Percentiles rank a stretch among this genome's conserved stretches.
phyloP scores from a whole-genome alignment of 2,329 filamentous ascomycete species.

The Apiospora marii region DNA sequence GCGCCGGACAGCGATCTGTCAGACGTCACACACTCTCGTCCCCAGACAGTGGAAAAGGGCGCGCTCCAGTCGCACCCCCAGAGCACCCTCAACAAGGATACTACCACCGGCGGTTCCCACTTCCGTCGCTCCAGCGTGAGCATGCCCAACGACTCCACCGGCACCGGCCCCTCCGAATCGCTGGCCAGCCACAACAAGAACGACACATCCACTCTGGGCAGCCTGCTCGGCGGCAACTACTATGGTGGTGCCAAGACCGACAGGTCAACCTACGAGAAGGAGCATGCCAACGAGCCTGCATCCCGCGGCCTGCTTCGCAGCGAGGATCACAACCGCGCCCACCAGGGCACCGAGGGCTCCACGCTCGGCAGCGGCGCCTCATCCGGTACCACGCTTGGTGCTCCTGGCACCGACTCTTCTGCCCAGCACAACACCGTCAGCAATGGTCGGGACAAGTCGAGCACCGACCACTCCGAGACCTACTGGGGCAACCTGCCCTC shows the following conservation, averaged over 20 bases:
- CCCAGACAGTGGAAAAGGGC: neutral
- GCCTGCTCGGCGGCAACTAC: neutral
- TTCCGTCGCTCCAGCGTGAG: neutral
- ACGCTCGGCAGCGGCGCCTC: neutral
- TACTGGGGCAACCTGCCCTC: constrained; percentile 41
- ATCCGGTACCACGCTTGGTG: neutral
- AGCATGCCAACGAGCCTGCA: neutral
- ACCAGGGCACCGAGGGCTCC: neutral
- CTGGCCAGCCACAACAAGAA: neutral
- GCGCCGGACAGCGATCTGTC: neutral
- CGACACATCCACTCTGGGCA: neutral
- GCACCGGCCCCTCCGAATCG: neutral
- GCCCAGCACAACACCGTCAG: neutral
- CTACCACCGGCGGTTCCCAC: neutral
- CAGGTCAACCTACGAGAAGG: neutral
- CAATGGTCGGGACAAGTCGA: constrained; percentile 28
- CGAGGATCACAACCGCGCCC: neutral
- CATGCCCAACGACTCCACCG: neutral
- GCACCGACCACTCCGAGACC: constrained; percentile 32
- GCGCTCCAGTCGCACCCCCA: neutral
- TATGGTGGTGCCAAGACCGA: neutral
- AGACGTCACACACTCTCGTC: neutral
- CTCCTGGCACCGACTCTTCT: neutral
- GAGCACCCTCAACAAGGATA: neutral
- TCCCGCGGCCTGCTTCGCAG: neutral